A percentile compares a stretch with the other conserved stretches of the same genome.
Evolutionary conservation across 1,139 yeast species (phyloP).

Genomic region (Hemisphaericaspora xylanilytica): DNA sequence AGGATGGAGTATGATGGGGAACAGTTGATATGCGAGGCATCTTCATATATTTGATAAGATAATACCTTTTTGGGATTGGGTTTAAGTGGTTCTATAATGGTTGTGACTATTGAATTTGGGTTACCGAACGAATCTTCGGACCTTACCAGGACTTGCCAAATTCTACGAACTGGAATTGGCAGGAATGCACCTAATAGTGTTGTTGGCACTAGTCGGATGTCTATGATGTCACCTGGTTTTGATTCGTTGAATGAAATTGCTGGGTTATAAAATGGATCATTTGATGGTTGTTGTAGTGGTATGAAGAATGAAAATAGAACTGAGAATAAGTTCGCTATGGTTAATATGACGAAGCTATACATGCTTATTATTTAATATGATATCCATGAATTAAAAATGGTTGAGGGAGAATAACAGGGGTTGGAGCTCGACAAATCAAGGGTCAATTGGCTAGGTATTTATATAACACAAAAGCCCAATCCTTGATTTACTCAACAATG

Average conservation of each 20-base stretch:
- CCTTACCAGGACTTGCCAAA: conserved; percentile 35
- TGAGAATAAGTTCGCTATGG: not conserved
- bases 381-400: too few relatives aligned
- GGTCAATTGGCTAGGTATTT: too few relatives aligned
- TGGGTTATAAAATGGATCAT: conserved; percentile 28
- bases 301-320: not conserved
- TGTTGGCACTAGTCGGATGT: conserved; percentile 15
- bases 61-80: conserved; percentile 23
- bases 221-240: conserved; percentile 26
- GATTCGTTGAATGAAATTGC: conserved; percentile 24
- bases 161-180: conserved; percentile 13
- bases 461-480: too few relatives aligned
- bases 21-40: conserved; percentile 14
- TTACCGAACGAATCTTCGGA: conserved; percentile 30
- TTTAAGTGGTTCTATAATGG: conserved; percentile 31
- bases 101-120: conserved; percentile 30
- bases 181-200: not conserved
- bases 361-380: not conserved
- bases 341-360: not conserved
- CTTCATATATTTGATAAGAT: conserved; percentile 19
- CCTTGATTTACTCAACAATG: too few relatives aligned
- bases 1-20: conserved; percentile 17
- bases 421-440: too few relatives aligned
- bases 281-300: not conserved
- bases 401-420: too few relatives aligned